Base-by-base conservation (phyloP, 2,329 filamentous ascomycete species). In the Ascochyta viciae-villosae region DNA sequence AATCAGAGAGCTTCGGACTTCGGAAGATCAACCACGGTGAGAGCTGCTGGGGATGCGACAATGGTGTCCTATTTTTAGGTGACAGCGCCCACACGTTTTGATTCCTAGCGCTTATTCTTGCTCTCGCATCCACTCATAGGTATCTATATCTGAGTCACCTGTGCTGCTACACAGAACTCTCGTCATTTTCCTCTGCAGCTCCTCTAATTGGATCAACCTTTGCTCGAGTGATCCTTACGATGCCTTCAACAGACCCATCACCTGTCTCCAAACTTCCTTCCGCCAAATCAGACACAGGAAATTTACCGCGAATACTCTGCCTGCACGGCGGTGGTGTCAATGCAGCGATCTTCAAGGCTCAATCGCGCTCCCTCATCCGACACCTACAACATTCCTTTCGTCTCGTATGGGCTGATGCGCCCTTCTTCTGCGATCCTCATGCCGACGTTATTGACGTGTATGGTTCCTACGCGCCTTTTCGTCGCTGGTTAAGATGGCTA, bases 311-410 rank as follows among this genome's bases (percentile, higher is more conserved):
- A 56, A 86, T 93, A 63, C 87, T 93, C 64, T 92, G 89, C 76
- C 85, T 93, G n/a, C 90, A 93, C 74, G 90, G 90, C 71, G 90
- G 89, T 66, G 90, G 90, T 58, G 86, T 88, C 61, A 92, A 89
- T 67, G 87, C 83, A n/a, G 71, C 81, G 37, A 85, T 92, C 72
- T 92, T 92, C 78, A 78, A 82, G 58, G 73, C 83, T 10, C 90
- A 93, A 77, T 85, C 86, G 63, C 89, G 90, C 59, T 78, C 78
- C 5, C 74, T 86, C 6, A 77, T 79, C 49, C 69, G 72, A 42
- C 68, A 77, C 50, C 82, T 92, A 0, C 71, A 76, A 40, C 73
- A 81, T 6, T 75, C 82, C 41, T 91, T 92, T 73, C 86, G 90
- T 37, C 82, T 92, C 61, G 86, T 89, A 67, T 94, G 89, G 76